Base-by-base conservation (phyloP, 2,329 filamentous ascomycete species). In the Aspergillus quadrilineatus region DNA sequence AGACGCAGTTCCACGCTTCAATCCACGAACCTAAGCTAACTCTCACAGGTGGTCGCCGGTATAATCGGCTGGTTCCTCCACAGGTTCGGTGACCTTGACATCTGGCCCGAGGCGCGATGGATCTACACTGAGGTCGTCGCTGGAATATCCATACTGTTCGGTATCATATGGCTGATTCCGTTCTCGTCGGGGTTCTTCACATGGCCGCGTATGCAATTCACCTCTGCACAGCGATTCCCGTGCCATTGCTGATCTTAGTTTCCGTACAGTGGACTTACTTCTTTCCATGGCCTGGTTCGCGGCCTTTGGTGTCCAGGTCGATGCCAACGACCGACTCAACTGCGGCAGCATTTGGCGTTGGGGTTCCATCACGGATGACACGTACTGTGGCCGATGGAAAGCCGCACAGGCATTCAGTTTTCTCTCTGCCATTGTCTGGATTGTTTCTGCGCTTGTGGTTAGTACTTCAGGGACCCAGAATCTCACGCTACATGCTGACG, bases 71-170 rank as follows among this genome's bases (percentile, higher is more conserved):
- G 83, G 62, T 88, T 88, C 70, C 82, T 92, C 28, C 80, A 85
- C 68, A 63, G 73, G 3, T 76, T 77, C 50, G 58, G 76, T 22
- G 62, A 76, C 34, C 71, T 77, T 36, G 78, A 79, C 52, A 73
- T 78, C 57, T 86, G 83, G 80, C 75, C 79, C 15, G 75, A 82
- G 39, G 85, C 81, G 36, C 85, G 89, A 55, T 86, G 87, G 76
- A 90, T 92, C 74, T 92, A 90, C 77, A 84, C 88, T 45, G 83
- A 89, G 67, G 83, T 90, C 15, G 80, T 92, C 39, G 86, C 89
- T 2, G 86, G 80, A 17, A 67, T 92, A 15, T 84, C 86, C 10
- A 84, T 92, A 53, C 71, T 92, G 41, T 77, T 90, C n/a, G 79
- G 84, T 4, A 73, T 92, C 28, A 70, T 92, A 60, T 90, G 88